phyloP scores from a whole-genome alignment of 306 rosid species.

The Inga leiocalycina region DNA sequence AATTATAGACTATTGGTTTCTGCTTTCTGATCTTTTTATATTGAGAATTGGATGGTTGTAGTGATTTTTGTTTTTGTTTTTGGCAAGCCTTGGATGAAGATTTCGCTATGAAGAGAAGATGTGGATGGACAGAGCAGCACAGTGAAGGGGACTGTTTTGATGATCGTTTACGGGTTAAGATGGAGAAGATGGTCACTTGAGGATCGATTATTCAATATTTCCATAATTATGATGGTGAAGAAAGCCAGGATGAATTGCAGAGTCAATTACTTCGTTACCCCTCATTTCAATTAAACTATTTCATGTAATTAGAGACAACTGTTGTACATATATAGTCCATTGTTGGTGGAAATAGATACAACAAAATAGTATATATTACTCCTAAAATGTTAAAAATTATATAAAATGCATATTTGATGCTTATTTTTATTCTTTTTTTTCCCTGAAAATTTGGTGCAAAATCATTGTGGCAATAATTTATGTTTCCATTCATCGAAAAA shows the following conservation, averaged over 20 bases:
- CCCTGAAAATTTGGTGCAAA: not conserved
- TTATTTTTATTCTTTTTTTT: not conserved
- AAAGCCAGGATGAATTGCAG: not conserved
- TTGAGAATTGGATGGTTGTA: not conserved
- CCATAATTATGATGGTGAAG: not conserved
- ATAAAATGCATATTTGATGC: not conserved
- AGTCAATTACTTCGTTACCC: not conserved
- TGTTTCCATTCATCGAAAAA: too few relatives aligned
- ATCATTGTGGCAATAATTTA: not conserved
- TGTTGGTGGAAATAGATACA: not conserved
- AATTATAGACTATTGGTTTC: not conserved
- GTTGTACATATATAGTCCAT: constrained; percentile 7
- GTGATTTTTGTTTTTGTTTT: not conserved
- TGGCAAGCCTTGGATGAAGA: constrained; percentile 16
- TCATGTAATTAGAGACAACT: not conserved
- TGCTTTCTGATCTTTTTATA: not conserved
- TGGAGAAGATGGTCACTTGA: not conserved
- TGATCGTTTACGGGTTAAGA: not conserved
- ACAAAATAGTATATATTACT: not conserved
- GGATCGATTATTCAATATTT: not conserved
- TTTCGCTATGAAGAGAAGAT: not conserved
- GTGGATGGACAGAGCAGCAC: not conserved
- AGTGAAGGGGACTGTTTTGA: not conserved
- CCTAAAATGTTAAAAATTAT: not conserved
- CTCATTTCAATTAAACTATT: not conserved